Conservation (phyloP, 192 early-diverging fungal species). For the Spinellus fusiger region DNA sequence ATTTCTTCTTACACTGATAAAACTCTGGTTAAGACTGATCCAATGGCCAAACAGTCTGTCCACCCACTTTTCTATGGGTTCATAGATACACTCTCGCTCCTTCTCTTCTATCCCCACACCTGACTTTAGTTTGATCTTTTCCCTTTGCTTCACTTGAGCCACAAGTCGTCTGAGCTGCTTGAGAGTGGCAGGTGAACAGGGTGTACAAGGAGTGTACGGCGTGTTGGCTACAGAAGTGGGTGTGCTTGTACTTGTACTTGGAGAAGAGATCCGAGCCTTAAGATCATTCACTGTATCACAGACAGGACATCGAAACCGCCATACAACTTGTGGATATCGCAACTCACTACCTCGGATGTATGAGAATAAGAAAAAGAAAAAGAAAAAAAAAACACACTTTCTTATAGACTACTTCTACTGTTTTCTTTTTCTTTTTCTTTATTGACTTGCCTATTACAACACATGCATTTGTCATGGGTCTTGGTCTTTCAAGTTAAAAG, state of each 20-base stretch:
- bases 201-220: too few species aligned
- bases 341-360: constrained; percentile 47
- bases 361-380: not conserved
- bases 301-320: constrained; percentile 85
- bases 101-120: not conserved
- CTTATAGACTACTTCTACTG: too few species aligned
- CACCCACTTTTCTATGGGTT: constrained; percentile 21
- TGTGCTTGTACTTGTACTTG: constrained; percentile 4
- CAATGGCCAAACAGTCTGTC: constrained; percentile 46
- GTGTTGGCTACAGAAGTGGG: too few species aligned
- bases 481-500: not conserved
- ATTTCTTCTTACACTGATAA: constrained; percentile 35
- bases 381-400: too few species aligned
- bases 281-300: constrained; percentile 85
- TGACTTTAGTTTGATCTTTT: not conserved
- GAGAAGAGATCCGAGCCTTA: constrained; percentile 22
- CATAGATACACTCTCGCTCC: constrained; percentile 15
- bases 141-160: constrained; percentile 12
- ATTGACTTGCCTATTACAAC: constrained; percentile 45
- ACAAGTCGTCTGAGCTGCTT: constrained; percentile 15
- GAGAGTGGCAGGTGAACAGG: constrained; percentile 13
- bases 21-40: constrained; percentile 58
- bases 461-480: constrained; percentile 43
- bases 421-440: not conserved
- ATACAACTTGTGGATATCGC: constrained; percentile 61